Evolutionary conservation across 176 grass and related monocot species (phyloP), one percentile per base, ranked within the genome.

Genomic region (Oryza coarctata): DNA sequence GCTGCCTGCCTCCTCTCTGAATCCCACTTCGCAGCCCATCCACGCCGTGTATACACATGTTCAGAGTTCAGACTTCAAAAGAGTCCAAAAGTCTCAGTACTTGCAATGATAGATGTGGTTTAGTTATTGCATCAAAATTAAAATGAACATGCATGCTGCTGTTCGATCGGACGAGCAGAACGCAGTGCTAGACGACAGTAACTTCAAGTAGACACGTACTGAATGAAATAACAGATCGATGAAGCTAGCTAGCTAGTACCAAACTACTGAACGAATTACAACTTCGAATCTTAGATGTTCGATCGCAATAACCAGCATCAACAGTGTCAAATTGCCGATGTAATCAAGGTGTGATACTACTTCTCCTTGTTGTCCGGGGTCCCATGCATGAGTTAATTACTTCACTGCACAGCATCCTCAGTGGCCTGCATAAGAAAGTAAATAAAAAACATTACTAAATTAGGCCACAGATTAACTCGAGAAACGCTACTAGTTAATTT

Each of bases 371-470:
- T n/a, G n/a, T n/a, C n/a, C n/a, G n/a, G n/a, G n/a, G n/a, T n/a
- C n/a, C n/a, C n/a, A n/a, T n/a, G n/a, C n/a, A n/a, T n/a, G n/a
- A n/a, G n/a, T n/a, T n/a, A n/a, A n/a, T n/a, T n/a, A n/a, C n/a
- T 65, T 58, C 61, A 58, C 22, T 71, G 65, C 1, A 41, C 62
- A 81, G 22, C 70, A 9, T 60, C 22, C 52, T 86, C 77, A 75
- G 60, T 60, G 27, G 34, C 76, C 84, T 13, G 40, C 10, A 47
- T 20, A 39, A 78, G 11, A 38, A 23, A 26, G 5, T 0, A 30
- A 30, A 38, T 38, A 1, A 20, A n/a, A 9, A 17, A 61, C 4
- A 31, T 44, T 0, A 23, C 27, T 7, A 39, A 39, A 18, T 20
- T 17, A 41, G 26, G 6, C 17, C 28, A 5, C 3, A 15, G 8